Base-by-base conservation (phyloP, 768 basidiomycete genomes). In the Phallus indusiatus region DNA sequence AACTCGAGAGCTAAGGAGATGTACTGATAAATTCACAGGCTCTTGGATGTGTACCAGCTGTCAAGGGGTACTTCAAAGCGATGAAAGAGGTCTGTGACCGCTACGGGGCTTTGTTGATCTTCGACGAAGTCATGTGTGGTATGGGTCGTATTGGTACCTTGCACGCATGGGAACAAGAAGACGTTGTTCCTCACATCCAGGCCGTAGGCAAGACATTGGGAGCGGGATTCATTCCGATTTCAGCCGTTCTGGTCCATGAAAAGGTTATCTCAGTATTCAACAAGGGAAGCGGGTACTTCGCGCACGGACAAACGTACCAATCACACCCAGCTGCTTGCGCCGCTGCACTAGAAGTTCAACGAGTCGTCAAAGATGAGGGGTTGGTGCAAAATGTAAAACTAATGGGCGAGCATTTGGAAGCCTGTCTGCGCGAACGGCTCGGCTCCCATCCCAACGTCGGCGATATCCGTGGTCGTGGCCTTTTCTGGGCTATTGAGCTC, bases 71-170 rank as follows among this genome's bases (percentile, higher is more conserved):
- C 55, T 62, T 69, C 46, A 46, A 53, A 21, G 61, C 49, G 9
- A 62, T 56, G 20, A 50, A 16, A 18, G 16, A 46, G 7, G 22
- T 56, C 4, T 72, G 71, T 53, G 61, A 71, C 14, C 61, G 63
- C 34, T 64, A 72, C 42, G 71, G 69, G 2, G 69, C 64, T 0
- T 64, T 72, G 10, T 62, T 71, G 24, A 65, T 70, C 9, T 55
- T 68, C 9, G 71, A 72, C 55, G 71, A 72, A 51, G 68, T 71
- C 34, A 71, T 72, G 71, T 68, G 66, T 42, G 70, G 68, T 2
- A 64, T 69, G 60, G 67, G 70, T 50, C 63, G 69, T 14, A 68
- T 67, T 53, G 69, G 70, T 16, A 28, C 65, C 17, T 54, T 71
- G 50, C 70, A 70, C 54, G 63, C 62, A 4, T 71, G 69, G 70